Evolutionary conservation across 2,329 filamentous ascomycete genomes (phyloP).

Genomic region (Fusarium subglutinans): DNA sequence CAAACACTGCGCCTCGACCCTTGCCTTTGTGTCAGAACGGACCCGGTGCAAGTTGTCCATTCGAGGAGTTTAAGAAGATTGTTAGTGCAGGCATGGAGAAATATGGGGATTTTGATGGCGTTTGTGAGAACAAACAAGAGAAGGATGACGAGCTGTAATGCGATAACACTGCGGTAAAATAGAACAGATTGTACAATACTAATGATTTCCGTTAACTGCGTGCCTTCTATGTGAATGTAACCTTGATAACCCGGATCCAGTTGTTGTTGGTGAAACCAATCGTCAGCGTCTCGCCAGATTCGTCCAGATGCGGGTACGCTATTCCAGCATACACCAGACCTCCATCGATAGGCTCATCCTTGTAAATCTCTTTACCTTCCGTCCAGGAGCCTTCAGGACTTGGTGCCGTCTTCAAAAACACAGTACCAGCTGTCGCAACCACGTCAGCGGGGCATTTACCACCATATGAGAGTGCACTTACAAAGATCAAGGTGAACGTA

Average conservation of each 20-base stretch:
- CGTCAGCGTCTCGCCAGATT: slow-evolving; percentile 47
- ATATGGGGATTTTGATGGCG: slow-evolving; percentile 34
- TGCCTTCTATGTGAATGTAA: not conserved
- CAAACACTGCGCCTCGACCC: slow-evolving; percentile 36
- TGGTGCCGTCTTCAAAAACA: slow-evolving; percentile 24
- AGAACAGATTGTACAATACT: not conserved
- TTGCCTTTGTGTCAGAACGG: slow-evolving; percentile 33
- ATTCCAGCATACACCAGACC: slow-evolving; percentile 49
- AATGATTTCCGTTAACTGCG: rapidly evolving
- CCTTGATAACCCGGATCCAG: slow-evolving; percentile 49
- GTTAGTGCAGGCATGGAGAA: slow-evolving; percentile 28
- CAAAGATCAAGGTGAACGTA: slow-evolving; percentile 45
- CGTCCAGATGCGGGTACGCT: slow-evolving; percentile 51
- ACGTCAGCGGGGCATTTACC: rapidly evolving
- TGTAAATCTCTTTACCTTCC: slow-evolving; percentile 48
- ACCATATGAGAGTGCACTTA: not conserved
- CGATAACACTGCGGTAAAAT: rapidly evolving
- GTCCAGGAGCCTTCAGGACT: slow-evolving; percentile 51
- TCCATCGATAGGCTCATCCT: slow-evolving; percentile 45
- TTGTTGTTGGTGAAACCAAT: slow-evolving; percentile 54
- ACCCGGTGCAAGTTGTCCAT: slow-evolving; percentile 33
- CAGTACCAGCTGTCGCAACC: not conserved
- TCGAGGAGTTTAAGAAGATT: slow-evolving; percentile 34
- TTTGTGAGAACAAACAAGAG: slow-evolving; percentile 32
- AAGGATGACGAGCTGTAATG: slow-evolving; percentile 25